A percentile compares a stretch with the other conserved stretches of the same genome.
Evolutionary conservation across 352 stramenopile species (phyloP).

Genomic region (Albugo laibachii): DNA sequence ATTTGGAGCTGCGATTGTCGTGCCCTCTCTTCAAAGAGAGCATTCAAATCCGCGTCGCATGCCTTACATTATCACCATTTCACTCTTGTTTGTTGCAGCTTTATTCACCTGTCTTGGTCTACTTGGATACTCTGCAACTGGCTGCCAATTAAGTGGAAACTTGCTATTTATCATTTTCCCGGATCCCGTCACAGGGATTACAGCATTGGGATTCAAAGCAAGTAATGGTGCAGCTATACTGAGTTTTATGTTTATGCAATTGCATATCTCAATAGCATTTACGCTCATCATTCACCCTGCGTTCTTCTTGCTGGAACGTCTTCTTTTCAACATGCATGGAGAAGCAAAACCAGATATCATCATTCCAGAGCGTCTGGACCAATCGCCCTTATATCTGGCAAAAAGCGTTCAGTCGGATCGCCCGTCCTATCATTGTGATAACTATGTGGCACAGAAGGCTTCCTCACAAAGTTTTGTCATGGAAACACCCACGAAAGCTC

Average conservation of each 20-base stretch:
- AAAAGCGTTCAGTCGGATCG: not conserved
- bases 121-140: constrained; percentile 31
- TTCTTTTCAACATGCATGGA: constrained; percentile 24
- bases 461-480: constrained; percentile 10
- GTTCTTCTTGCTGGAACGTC: constrained; percentile 24
- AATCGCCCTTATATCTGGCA: not conserved
- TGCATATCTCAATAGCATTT: constrained; percentile 30
- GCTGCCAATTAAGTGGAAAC: constrained; percentile 15
- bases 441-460: constrained; percentile 12
- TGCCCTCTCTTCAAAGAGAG: constrained; percentile 6
- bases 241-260: constrained; percentile 19
- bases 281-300: constrained; percentile 22
- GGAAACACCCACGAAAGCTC: constrained; percentile 19
- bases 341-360: not conserved
- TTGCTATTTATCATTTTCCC: constrained; percentile 42
- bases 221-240: not conserved
- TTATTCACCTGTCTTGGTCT: constrained; percentile 16
- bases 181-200: constrained; percentile 12
- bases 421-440: not conserved
- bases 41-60: constrained; percentile 24
- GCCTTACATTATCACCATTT: constrained; percentile 7
- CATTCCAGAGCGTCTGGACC: not conserved
- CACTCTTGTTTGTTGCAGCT: constrained; percentile 4
- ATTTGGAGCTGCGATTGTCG: constrained; percentile 7
- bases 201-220: constrained; percentile 20